Conservation (phyloP, 2,329 filamentous ascomycete species). For the Trichophyton mentagrophytes region DNA sequence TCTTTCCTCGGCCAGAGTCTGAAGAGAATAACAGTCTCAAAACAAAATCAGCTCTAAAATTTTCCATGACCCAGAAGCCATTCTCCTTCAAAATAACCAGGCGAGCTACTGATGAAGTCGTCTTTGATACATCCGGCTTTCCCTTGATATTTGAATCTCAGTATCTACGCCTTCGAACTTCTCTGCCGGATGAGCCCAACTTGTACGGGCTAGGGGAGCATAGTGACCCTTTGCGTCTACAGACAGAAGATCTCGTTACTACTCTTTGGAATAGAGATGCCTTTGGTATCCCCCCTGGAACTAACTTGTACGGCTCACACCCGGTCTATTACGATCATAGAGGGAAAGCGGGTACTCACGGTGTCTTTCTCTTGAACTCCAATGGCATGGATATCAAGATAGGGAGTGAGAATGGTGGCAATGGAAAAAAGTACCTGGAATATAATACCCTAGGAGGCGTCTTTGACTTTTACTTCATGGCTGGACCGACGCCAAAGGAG, state of each 20-base stretch:
- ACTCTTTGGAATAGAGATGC: constrained; percentile 54
- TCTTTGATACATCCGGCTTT: constrained; percentile 54
- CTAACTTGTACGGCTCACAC: constrained; percentile 56
- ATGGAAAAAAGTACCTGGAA: constrained; percentile 54
- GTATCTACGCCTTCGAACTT: constrained; percentile 57
- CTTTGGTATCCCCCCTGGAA: constrained; percentile 42
- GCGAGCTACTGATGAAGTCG: constrained; percentile 12
- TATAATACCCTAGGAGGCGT: constrained; percentile 64
- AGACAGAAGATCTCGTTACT: constrained; percentile 51
- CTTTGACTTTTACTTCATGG: constrained; percentile 53
- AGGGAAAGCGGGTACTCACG: constrained; percentile 41
- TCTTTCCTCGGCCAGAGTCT: constrained; percentile 45
- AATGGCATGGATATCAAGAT: constrained; percentile 61
- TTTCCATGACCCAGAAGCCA: constrained; percentile 39
- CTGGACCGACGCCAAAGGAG: constrained; percentile 42
- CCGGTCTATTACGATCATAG: constrained; percentile 58
- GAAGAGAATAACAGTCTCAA: constrained; percentile 18
- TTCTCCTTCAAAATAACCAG: constrained; percentile 49
- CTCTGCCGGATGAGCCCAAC: constrained; percentile 50
- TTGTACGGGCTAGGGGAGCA: constrained; percentile 65
- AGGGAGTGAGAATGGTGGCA: constrained; percentile 25
- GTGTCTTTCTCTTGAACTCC: constrained; percentile 52
- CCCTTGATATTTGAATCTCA: constrained; percentile 59
- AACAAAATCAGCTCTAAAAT: constrained; percentile 37
- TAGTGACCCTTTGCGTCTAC: constrained; percentile 52